These are phyloP conservation scores for Clonostachys chloroleuca DNA, from an alignment of 2,329 filamentous ascomycete species.

Conservation along the genomic window DNA sequence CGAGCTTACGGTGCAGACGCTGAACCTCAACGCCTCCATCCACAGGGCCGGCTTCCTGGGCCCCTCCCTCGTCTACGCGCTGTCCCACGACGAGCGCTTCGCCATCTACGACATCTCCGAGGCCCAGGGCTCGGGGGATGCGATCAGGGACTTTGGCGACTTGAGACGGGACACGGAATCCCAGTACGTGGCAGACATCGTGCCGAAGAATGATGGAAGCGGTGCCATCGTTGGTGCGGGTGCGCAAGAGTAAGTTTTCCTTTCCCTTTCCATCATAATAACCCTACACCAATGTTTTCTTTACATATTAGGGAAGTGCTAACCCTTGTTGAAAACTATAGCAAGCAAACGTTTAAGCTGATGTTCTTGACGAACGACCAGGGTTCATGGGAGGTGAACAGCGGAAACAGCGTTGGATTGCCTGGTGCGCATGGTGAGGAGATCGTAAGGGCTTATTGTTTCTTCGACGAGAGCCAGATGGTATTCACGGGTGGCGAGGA, in stretches of 20 bases:
- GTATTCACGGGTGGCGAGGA: constrained; percentile 58
- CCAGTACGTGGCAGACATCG: constrained; percentile 70
- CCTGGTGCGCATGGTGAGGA: constrained; percentile 60
- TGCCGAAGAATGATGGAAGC: constrained; percentile 51
- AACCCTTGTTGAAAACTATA: constrained; percentile 12
- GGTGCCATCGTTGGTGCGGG: constrained; percentile 61
- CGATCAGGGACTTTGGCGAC: constrained; percentile 61
- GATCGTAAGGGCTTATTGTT: constrained; percentile 59
- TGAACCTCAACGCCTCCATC: constrained; percentile 73
- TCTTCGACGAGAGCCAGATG: constrained; percentile 54
- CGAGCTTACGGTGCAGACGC: constrained; percentile 71
- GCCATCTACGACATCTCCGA: constrained; percentile 69
- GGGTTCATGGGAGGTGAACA: constrained; percentile 48
- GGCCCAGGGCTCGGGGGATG: constrained; percentile 53
- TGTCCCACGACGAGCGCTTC: constrained; percentile 76
- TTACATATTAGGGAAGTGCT: background rate
- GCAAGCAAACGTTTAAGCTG: constrained; percentile 54
- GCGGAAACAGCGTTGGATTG: constrained; percentile 52
- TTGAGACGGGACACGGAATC: constrained; percentile 60
- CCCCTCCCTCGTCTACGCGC: constrained; percentile 60
- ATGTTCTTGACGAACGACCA: constrained; percentile 50
- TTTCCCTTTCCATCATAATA: background rate
- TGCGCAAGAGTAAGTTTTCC: constrained; percentile 53
- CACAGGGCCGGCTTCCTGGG: constrained; percentile 70
- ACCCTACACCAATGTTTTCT: background rate